A percentile compares a stretch with the other conserved stretches of the same genome.
Conservation (phyloP, 495 filamentous ascomycete genomes). For the Xylaria telfairii region DNA sequence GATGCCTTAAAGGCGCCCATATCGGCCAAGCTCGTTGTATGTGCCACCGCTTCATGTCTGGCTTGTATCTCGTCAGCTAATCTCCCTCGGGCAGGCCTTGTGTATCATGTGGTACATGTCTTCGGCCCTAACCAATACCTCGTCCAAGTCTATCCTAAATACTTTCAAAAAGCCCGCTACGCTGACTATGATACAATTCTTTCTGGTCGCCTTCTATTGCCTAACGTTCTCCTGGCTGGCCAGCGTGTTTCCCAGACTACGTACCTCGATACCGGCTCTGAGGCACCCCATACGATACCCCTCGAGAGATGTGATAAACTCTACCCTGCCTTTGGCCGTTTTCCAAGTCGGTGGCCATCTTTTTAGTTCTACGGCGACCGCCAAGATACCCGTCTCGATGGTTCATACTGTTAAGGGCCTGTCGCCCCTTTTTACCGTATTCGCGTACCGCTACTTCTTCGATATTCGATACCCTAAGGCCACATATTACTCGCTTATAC, state of each 20-base stretch:
- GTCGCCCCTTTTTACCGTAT: conserved; percentile 92
- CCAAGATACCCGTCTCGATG: conserved; percentile 92
- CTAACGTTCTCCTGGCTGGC: conserved; percentile 77
- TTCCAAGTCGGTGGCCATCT: conserved; percentile 97
- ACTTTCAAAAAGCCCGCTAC: conserved; percentile 91
- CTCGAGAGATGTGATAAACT: conserved; percentile 79
- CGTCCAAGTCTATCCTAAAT: conserved; percentile 95
- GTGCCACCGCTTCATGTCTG: conserved; percentile 41
- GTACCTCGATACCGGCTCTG: conserved; percentile 74
- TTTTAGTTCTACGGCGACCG: conserved; percentile 87
- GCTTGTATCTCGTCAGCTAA: conserved; percentile 26
- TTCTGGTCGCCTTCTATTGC: conserved; percentile 89
- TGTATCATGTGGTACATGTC: conserved; percentile 92
- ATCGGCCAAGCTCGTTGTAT: conserved; percentile 84
- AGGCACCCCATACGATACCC: conserved; percentile 83
- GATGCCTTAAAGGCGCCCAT: conserved; percentile 89
- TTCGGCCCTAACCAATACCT: conserved; percentile 94
- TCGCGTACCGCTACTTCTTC: conserved; percentile 90
- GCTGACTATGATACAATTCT: conserved; percentile 93
- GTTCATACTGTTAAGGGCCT: conserved; percentile 99
- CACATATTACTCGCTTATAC: conserved; percentile 92
- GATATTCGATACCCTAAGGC: conserved; percentile 83
- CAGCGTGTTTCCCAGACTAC: conserved; percentile 68
- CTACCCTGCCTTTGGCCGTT: conserved; percentile 84
- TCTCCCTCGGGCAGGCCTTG: conserved; percentile 61